These are phyloP conservation scores for Hymenotorrendiella dingleyae DNA, from an alignment of 2,329 filamentous ascomycete genomes.

Conservation along the genomic window DNA sequence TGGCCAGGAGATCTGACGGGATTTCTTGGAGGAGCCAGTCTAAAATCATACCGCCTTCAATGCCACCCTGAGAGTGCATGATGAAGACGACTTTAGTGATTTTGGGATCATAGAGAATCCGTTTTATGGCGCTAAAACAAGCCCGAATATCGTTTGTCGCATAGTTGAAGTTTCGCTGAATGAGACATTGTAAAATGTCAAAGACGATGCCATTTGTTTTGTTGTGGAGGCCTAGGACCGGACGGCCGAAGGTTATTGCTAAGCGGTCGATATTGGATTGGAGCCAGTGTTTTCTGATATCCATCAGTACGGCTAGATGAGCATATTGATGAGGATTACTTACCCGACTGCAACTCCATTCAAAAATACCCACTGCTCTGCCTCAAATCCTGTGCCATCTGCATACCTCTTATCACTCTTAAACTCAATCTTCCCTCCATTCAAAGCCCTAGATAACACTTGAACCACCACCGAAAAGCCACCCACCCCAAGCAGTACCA, in stretches of 20 bases:
- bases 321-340: too few relatives aligned
- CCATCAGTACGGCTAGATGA: background rate
- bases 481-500: constrained; percentile 33
- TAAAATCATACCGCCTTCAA: constrained; percentile 65
- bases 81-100: constrained; percentile 68
- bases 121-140: constrained; percentile 57
- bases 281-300: constrained; percentile 56
- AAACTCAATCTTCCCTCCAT: constrained; percentile 45
- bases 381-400: constrained; percentile 39
- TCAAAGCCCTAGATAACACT: constrained; percentile 46
- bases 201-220: constrained; percentile 66
- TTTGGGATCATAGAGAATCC: constrained; percentile 53
- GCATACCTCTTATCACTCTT: constrained; percentile 49
- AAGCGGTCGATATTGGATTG: constrained; percentile 66
- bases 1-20: constrained; percentile 56
- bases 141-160: constrained; percentile 61
- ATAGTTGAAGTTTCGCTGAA: constrained; percentile 70
- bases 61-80: constrained; percentile 71
- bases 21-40: constrained; percentile 74
- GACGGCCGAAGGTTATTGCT: constrained; percentile 65
- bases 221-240: constrained; percentile 69
- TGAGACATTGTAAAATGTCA: constrained; percentile 69
- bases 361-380: constrained; percentile 75
- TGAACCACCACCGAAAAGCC: constrained; percentile 45
- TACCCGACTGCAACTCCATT: constrained; percentile 65